phyloP scores from a whole-genome alignment of 2,329 filamentous ascomycete species.

The Aspergillus fumigatus region DNA sequence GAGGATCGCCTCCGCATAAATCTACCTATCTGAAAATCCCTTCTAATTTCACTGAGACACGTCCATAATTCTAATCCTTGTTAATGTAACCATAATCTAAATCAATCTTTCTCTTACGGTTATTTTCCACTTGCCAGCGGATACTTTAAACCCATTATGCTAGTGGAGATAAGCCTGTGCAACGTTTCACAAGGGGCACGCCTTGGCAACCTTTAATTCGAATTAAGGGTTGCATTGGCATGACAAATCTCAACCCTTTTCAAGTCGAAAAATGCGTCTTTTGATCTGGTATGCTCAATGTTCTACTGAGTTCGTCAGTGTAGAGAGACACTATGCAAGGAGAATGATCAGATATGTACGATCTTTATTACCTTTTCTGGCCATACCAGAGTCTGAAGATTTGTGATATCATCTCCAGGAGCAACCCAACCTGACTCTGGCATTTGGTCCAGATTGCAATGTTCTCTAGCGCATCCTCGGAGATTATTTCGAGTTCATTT shows the following conservation, averaged over 20 bases:
- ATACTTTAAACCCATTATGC: constrained; percentile 29
- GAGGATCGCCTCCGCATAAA: too few relatives aligned
- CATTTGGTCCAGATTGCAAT: background rate
- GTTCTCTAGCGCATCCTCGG: background rate
- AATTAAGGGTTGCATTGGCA: constrained; percentile 26
- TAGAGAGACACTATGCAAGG: constrained; percentile 5
- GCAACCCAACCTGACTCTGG: background rate
- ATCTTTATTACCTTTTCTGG: background rate
- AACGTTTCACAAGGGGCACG: constrained; percentile 29
- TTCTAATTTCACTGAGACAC: background rate
- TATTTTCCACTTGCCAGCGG: background rate
- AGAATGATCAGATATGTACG: background rate
- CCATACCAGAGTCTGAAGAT: background rate
- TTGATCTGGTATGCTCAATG: background rate
- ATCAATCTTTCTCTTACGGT: background rate
- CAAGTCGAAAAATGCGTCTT: constrained; percentile 2
- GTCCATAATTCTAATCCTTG: background rate
- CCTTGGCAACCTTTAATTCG: constrained; percentile 28
- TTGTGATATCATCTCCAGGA: background rate
- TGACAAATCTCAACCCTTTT: constrained; percentile 19
- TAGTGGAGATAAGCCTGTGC: constrained; percentile 37
- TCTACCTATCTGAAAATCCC: background rate
- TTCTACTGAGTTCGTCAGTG: constrained; percentile 8
- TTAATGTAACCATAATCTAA: background rate
- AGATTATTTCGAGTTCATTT: background rate